Base-by-base conservation (phyloP, 768 basidiomycete genomes). In the Pilatotrama ljubarskyi region DNA sequence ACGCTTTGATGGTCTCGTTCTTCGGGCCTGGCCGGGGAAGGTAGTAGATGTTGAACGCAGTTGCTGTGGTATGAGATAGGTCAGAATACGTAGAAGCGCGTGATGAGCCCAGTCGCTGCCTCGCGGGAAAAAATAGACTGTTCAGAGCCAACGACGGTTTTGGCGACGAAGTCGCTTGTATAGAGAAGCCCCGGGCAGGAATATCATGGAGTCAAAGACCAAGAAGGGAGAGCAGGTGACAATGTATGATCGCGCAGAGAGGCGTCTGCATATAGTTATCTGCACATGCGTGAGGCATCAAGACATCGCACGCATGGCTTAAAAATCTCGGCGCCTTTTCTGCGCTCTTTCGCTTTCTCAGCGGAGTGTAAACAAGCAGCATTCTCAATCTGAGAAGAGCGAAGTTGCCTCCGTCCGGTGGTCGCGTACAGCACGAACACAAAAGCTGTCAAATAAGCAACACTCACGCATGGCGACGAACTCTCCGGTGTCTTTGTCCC, bases 1-100 rank as follows among this genome's bases (percentile, higher is more conserved):
- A 69, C 6, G 65, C 68, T 18, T 63, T 55, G 29, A 65, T 52
- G 6, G 56, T 43, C 63, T 66, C 64, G 37, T 61, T 60, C 29
- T 63, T 59, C 20, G 65, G 64, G 15, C 64, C 64, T 10, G 51
- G 53, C 18, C 66, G 65, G n/a, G 56, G 56, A 37, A 69, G 66
- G 49, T 69, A 68, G 59, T 68, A 68, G 42, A 66, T 66, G 59
- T 66, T 68, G 43, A 65, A 64, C 4, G 37, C n/a, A 20, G 55
- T 52, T 3, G 64, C 60, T 61, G 58, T 22, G 22, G 18, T 15
- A 9, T 26, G 26, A 14, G 5, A 24, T 2, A 8, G 15, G 29
- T 43, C 13, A 54, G 38, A 18, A 37, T 13, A 13, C 15, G 24
- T 5, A 22, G 22, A 20, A 42, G 40, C 5, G 22, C 8, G 14